Evolutionary conservation across 2,329 filamentous ascomycete genomes (phyloP).

Genomic region (Aspergillus fumigatus): DNA sequence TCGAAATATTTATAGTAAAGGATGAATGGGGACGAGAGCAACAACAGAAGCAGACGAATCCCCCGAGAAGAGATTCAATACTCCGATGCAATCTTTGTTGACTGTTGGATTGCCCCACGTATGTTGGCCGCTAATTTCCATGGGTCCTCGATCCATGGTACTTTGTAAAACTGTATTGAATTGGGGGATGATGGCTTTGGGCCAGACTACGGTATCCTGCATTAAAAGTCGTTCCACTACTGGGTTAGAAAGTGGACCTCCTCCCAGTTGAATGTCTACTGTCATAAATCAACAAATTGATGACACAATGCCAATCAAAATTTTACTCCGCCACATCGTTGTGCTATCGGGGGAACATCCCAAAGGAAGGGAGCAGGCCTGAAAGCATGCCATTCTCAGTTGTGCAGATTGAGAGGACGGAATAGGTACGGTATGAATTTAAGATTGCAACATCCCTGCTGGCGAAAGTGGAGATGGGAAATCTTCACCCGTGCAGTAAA

Average conservation of each 20-base stretch:
- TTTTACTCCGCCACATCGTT: not conserved
- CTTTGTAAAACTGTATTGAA: not conserved
- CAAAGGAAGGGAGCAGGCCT: not conserved
- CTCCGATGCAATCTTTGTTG: not conserved
- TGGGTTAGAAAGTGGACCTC: not conserved
- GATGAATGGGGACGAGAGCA: too few species aligned
- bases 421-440: not conserved
- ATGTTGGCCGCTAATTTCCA: not conserved
- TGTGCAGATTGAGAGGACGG: not conserved
- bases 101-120: not conserved
- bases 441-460: not conserved
- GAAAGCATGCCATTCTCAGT: not conserved
- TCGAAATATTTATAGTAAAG: too few species aligned
- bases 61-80: not conserved
- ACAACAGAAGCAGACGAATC: too few species aligned
- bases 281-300: not conserved
- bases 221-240: not conserved
- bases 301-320: too few species aligned
- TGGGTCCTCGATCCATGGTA: not conserved
- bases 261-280: not conserved
- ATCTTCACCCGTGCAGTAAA: not conserved
- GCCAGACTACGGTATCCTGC: not conserved
- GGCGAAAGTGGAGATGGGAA: not conserved
- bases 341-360: not conserved
- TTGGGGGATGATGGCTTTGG: not conserved